Conservation (phyloP, 768 basidiomycete species). For the Fistulinella prunicolor region DNA sequence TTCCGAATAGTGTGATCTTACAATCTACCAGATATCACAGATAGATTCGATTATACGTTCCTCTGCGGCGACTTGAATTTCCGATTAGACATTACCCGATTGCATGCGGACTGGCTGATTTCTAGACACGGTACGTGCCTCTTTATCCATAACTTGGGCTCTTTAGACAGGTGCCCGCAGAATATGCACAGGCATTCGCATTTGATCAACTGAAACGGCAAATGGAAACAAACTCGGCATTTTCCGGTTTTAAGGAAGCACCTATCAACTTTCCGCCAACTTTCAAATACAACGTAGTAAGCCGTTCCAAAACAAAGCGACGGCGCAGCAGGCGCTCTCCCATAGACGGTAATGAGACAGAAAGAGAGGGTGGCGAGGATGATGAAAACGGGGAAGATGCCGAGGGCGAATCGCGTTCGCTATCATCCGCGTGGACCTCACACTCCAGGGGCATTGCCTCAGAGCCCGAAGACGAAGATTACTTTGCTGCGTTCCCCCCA, state of each 20-base stretch:
- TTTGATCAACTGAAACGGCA: conserved; percentile 85
- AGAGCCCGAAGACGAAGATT: conserved; percentile 43
- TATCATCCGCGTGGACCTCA: conserved; percentile 50
- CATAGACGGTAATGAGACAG: conserved; percentile 40
- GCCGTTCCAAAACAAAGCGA: conserved; percentile 45
- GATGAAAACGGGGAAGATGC: conserved; percentile 40
- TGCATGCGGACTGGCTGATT: conserved; percentile 95
- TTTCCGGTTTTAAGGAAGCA: conserved; percentile 78
- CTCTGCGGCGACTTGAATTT: conserved; percentile 93
- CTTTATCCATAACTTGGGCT: conserved; percentile 1
- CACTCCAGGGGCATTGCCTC: conserved; percentile 36
- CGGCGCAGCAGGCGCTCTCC: conserved; percentile 36
- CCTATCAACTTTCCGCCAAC: conserved; percentile 86
- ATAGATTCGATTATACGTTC: conserved; percentile 87
- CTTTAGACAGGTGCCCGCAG: conserved; percentile 35
- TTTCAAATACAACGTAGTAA: conserved; percentile 87
- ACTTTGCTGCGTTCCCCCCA: conserved; percentile 27
- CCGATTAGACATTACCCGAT: conserved; percentile 78
- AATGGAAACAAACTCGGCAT: conserved; percentile 68
- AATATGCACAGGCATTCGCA: conserved; percentile 79
- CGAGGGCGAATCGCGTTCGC: conserved; percentile 48
- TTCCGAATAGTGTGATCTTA: conserved; percentile 8
- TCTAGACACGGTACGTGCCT: conserved; percentile 61
- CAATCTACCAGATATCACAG: conserved; percentile 59
- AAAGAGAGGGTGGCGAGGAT: conserved; percentile 36